A percentile compares a stretch with the other conserved stretches of the same genome.
phyloP scores from a whole-genome alignment of 2,329 filamentous ascomycete species.

The Spiromastix sp. region DNA sequence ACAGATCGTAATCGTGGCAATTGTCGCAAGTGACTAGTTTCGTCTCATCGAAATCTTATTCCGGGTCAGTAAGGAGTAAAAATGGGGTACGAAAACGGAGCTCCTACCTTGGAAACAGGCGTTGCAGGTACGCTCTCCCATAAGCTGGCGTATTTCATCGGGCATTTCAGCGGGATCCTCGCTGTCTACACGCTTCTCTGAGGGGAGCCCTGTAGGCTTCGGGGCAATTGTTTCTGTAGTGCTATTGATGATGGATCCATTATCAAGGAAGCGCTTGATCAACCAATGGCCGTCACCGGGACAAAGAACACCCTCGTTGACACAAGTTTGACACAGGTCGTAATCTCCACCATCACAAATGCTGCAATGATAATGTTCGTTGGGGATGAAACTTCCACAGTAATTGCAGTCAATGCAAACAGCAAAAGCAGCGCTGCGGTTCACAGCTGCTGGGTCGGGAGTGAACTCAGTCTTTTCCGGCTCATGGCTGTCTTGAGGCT shows the following conservation, averaged over 20 bases:
- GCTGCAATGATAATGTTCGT: slow-evolving; percentile 87
- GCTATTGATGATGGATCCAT: slow-evolving; percentile 72
- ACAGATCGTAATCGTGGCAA: slow-evolving; percentile 90
- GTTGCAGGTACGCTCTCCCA: slow-evolving; percentile 38
- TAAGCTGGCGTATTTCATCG: too few species aligned
- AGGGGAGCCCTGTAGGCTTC: background rate
- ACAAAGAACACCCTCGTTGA: slow-evolving; percentile 67
- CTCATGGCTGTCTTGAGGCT: background rate
- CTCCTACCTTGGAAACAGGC: slow-evolving; percentile 51
- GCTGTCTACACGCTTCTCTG: background rate
- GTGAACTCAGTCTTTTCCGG: background rate
- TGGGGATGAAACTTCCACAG: slow-evolving; percentile 67
- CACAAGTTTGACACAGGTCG: slow-evolving; percentile 76
- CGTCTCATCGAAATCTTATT: slow-evolving; percentile 61
- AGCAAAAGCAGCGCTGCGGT: slow-evolving; percentile 19
- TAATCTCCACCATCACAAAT: slow-evolving; percentile 90
- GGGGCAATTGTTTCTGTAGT: slow-evolving; percentile 70
- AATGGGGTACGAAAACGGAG: too few species aligned
- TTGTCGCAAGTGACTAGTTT: slow-evolving; percentile 75
- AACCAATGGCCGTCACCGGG: slow-evolving; percentile 76
- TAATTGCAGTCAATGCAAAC: slow-evolving; percentile 88
- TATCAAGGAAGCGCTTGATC: slow-evolving; percentile 75
- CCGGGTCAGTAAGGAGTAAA: too few species aligned
- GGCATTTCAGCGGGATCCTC: too few species aligned
- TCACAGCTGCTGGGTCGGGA: background rate